Base-by-base conservation (phyloP, 768 basidiomycete species). In the Rhodosporidiobolus odoratus region DNA sequence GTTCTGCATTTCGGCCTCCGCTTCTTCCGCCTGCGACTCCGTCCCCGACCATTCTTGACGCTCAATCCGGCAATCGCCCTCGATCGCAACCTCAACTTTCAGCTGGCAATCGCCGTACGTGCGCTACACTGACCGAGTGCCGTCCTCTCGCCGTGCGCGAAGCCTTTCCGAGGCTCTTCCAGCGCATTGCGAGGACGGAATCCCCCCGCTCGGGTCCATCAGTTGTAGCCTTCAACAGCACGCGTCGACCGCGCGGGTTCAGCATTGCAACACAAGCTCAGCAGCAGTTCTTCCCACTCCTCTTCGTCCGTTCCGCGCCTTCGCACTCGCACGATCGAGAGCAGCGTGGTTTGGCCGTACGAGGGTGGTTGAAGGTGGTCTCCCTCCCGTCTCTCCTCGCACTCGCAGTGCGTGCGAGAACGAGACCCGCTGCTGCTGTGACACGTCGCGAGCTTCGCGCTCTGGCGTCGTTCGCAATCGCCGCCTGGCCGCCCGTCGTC, bases 101-200 rank as follows among this genome's bases (percentile, higher is more conserved):
- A n/a, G n/a, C n/a, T n/a, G n/a, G 48, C 48, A n/a, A 50, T 19
- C 48, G 48, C 27, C 48, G 48, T 15, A 34, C 59, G 43, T 15
- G 59, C 59, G 43, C 45, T 50, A 48, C 60, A 62, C 61, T 62
- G 61, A 62, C 37, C 61, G 35, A 54, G 27, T 34, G 52, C 30
- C 19, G 52, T 54, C 52, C 52, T 21, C n/a, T 54, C 30, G 35
- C n/a, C 19, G 30, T 54, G 52, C 52, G 52, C 52, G 9, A 32
- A n/a, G 13, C 30, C n/a, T n/a, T n/a, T 54, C 19, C 52, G 52
- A 32, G 52, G 52, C 25, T n/a, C 50, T 27, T 2, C 27, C 16
- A 34, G 52, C 52, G 52, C 52, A 34, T 27, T 54, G 17, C n/a
- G 35, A 25, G 52, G 25, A 27, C 30, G 52, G 52, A n/a, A n/a